These are phyloP conservation scores for Pyronema domesticum DNA, from an alignment of 495 filamentous ascomycete species.

Conservation along the genomic window DNA sequence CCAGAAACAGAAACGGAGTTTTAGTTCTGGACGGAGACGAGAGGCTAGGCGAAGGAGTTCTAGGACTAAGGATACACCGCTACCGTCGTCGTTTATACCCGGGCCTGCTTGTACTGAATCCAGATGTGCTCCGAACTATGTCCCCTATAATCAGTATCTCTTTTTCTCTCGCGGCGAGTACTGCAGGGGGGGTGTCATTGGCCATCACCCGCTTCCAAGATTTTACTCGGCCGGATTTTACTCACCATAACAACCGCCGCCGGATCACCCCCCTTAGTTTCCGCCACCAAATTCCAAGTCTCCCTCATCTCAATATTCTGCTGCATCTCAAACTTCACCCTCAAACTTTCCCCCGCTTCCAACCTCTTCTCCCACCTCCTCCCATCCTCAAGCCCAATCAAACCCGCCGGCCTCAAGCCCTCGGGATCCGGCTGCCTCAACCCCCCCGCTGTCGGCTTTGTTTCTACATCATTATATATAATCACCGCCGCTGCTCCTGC, in stretches of 20 bases:
- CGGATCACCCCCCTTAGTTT: constrained; percentile 27
- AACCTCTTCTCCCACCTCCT: constrained; percentile 20
- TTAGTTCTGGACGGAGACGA: constrained; percentile 27
- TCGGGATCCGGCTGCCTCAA: constrained; percentile 25
- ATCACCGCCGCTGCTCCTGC: constrained; percentile 28
- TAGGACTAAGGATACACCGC: constrained; percentile 28
- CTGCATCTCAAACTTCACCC: constrained; percentile 27
- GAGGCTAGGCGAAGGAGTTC: constrained; percentile 25
- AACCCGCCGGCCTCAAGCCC: constrained; percentile 24
- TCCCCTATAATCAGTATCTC: not conserved
- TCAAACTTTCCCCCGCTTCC: constrained; percentile 20
- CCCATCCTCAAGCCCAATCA: constrained; percentile 27
- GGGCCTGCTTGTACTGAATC: constrained; percentile 32
- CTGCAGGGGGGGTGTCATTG: too few relatives aligned
- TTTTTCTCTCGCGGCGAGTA: too few relatives aligned
- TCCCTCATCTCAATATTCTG: constrained; percentile 26
- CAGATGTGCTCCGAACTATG: constrained; percentile 28
- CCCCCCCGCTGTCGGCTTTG: constrained; percentile 23
- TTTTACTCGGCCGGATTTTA: not conserved
- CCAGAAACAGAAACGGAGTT: constrained; percentile 33
- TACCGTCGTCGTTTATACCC: constrained; percentile 29
- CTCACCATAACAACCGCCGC: constrained; percentile 26
- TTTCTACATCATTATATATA: constrained; percentile 25
- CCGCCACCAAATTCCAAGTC: constrained; percentile 30
- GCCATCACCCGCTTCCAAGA: too few relatives aligned